Evolutionary conservation across 75 land plant species (phyloP).

Genomic region (Cryptomeria japonica): DNA sequence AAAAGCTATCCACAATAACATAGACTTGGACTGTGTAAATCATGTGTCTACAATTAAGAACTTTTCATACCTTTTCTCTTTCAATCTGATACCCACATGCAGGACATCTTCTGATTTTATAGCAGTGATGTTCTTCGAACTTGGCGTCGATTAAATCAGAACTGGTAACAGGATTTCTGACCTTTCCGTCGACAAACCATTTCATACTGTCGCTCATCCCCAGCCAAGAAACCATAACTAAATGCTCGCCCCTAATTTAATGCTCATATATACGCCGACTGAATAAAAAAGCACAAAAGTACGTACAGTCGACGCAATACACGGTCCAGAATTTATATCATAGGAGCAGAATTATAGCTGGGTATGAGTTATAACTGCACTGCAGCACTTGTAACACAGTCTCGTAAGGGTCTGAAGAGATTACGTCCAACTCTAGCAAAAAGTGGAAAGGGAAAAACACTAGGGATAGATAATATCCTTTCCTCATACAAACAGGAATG

Average conservation of each 20-base stretch:
- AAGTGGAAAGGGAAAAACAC: neutral
- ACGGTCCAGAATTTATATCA: neutral
- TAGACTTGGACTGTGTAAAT: too few species aligned
- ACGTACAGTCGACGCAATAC: neutral
- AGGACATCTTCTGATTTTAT: conserved; percentile 55
- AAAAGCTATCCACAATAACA: too few species aligned
- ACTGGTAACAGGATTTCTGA: conserved; percentile 26
- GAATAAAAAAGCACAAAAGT: neutral
- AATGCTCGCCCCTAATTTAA: neutral
- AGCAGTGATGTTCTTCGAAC: conserved; percentile 62
- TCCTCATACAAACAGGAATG: neutral
- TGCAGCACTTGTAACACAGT: neutral
- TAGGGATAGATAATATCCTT: neutral
- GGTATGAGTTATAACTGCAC: neutral
- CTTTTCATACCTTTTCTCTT: conserved; percentile 37
- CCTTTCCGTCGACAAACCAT: conserved; percentile 13
- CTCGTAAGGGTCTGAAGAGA: neutral
- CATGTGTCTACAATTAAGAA: neutral
- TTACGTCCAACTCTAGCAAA: neutral
- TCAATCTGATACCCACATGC: conserved; percentile 64
- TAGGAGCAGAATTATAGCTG: neutral
- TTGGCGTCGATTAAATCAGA: conserved; percentile 56
- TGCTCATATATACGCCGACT: neutral
- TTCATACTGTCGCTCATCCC: neutral
- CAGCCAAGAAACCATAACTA: conserved; percentile 6